Percentiles rank a stretch among this genome's conserved stretches.
These are phyloP conservation scores for Silene vulgaris DNA, from an alignment of 179 eudicot species.

Conservation along the genomic window DNA sequence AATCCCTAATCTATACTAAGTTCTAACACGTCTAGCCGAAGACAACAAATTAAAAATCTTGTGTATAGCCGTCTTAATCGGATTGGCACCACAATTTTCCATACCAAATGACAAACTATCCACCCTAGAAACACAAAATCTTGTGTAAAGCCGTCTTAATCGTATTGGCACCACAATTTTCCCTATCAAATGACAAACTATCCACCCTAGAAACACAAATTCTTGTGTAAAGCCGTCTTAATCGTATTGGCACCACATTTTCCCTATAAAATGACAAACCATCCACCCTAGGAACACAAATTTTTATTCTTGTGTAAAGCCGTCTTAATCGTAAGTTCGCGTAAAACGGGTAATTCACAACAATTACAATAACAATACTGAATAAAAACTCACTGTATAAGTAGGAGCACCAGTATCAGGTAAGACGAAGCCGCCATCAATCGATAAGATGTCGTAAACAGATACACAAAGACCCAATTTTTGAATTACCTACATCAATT, in stretches of 20 bases:
- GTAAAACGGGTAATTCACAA: neutral
- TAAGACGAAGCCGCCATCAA: slow-evolving; percentile 63
- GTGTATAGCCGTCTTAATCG: too few relatives aligned
- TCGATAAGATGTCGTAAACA: slow-evolving; percentile 17
- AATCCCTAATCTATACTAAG: too few relatives aligned
- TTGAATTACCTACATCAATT: neutral
- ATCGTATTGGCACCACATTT: neutral
- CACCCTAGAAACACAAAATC: neutral
- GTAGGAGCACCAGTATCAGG: slow-evolving; percentile 79
- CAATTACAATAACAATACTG: neutral
- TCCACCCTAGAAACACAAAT: neutral
- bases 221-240: too few relatives aligned
- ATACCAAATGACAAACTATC: neutral
- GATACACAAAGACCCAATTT: slow-evolving; percentile 45
- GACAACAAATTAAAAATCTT: too few relatives aligned
- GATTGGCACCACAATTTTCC: neutral
- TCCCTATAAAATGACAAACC: neutral
- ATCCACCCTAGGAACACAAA: neutral
- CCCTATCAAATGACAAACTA: neutral
- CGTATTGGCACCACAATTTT: neutral
- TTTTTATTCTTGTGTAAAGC: neutral
- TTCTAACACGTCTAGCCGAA: too few relatives aligned
- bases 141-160: too few relatives aligned
- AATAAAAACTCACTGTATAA: slow-evolving; percentile 45
- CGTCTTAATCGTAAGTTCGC: neutral